Base-by-base conservation (phyloP, 176 grass and related monocot species). In the Raddia guianensis region DNA sequence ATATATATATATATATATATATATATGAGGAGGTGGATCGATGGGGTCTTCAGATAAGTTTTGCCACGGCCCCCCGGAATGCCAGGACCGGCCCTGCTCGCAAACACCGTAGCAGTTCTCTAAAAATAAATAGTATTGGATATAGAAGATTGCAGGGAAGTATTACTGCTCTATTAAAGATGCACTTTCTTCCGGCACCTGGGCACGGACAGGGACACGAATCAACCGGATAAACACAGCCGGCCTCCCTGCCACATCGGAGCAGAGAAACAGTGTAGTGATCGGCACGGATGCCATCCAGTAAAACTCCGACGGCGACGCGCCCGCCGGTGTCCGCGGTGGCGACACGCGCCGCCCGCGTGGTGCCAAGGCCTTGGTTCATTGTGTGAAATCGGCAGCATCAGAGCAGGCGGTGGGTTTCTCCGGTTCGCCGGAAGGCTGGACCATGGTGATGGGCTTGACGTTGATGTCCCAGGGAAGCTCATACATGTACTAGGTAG, bases 391-490 rank as follows among this genome's bases (percentile, higher is more conserved):
- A 52, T 35, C 4, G 68, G 32, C 2, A 12, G 14, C 53, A 20
- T 12, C 77, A 58, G 58, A 74, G 65, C 63, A 6, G 49, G 76
- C 64, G 77, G 81, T 58, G 63, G 47, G 61, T 43, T 15, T 27
- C 63, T 49, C 52, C 61, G 63, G 33, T 16, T 40, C 50, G 44
- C 34, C n/a, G 49, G 68, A 80, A 56, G 62, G 9, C 72, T 77
- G 64, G 79, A 70, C 73, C 65, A 49, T 13, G 33, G 75, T 45
- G 56, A 78, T 72, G 58, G 75, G 68, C 58, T 48, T 70, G 83
- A 72, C 48, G 54, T 14, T 9, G 67, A 72, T 44, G 45, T 15
- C 46, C 63, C 63, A 3, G 19, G 53, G 44, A 19, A n/a, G 48
- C 74, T 27, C 49, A n/a, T n/a, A n/a, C 62, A 10, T 57, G n/a